A percentile compares a stretch with the other conserved stretches of the same genome.
phyloP scores from a whole-genome alignment of 129 eudicot genomes.

The Glebionis coronaria region DNA sequence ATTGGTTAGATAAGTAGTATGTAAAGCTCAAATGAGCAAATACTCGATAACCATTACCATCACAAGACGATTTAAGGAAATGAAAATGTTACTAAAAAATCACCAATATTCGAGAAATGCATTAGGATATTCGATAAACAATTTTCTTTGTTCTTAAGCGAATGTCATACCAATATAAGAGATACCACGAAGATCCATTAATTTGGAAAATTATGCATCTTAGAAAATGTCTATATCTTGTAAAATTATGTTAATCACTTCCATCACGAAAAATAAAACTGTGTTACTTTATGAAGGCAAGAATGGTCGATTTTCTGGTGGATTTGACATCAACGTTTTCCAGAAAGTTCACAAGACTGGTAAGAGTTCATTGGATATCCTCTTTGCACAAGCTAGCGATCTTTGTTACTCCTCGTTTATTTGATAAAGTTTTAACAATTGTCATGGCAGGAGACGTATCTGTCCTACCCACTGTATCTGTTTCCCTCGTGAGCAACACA shows the following conservation, averaged over 20 bases:
- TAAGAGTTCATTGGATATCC: constrained; percentile 19
- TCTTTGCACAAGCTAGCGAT: not conserved
- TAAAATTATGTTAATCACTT: not conserved
- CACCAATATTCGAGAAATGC: not conserved
- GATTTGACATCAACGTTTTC: constrained; percentile 89
- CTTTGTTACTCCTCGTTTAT: not conserved
- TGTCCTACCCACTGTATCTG: constrained; percentile 67
- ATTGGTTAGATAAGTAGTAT: too few relatives aligned
- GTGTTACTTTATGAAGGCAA: constrained; percentile 45
- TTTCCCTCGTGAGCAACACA: constrained; percentile 55
- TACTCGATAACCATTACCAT: too few relatives aligned
- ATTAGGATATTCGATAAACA: not conserved
- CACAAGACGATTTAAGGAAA: not conserved
- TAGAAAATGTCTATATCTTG: not conserved
- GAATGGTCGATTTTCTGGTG: constrained; percentile 86
- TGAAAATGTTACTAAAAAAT: not conserved
- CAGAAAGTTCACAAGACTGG: constrained; percentile 75
- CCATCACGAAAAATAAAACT: not conserved
- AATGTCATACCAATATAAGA: not conserved
- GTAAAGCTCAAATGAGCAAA: too few relatives aligned
- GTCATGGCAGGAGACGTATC: constrained; percentile 63
- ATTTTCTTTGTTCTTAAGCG: constrained; percentile 2
- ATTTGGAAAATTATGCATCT: not conserved
- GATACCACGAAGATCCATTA: not conserved
- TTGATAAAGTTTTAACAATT: not conserved